These are phyloP conservation scores for Aspergillus nidulans DNA, from an alignment of 495 filamentous ascomycete species.

Conservation along the genomic window DNA sequence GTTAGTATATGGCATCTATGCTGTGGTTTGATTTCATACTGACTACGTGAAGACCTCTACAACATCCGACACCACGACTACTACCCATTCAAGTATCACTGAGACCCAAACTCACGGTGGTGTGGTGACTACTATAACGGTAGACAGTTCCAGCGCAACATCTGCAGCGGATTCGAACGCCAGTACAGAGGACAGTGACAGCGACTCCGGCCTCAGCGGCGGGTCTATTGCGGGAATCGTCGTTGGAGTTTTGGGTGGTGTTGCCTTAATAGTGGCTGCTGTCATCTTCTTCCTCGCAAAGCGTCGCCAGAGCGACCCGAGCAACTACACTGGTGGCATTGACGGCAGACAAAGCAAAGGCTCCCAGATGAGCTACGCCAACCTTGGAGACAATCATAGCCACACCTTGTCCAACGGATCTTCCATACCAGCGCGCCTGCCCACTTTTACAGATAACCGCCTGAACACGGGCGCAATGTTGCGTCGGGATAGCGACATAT, in stretches of 20 bases:
- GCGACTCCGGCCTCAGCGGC: slow-evolving; percentile 27
- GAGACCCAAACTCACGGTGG: slow-evolving; percentile 32
- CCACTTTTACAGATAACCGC: slow-evolving; percentile 42
- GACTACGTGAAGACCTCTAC: slow-evolving; percentile 10
- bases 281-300: slow-evolving; percentile 42
- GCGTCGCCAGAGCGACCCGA: slow-evolving; percentile 32
- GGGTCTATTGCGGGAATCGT: slow-evolving; percentile 47
- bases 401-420: slow-evolving; percentile 32
- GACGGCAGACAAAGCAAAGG: slow-evolving; percentile 42
- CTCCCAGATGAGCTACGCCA: slow-evolving; percentile 45
- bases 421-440: slow-evolving; percentile 22
- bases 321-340: slow-evolving; percentile 27
- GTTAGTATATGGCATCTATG: neutral
- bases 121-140: slow-evolving; percentile 49
- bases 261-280: slow-evolving; percentile 34
- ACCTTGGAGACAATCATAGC: slow-evolving; percentile 38
- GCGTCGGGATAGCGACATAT: slow-evolving; percentile 45
- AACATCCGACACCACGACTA: slow-evolving; percentile 17
- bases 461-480: slow-evolving; percentile 41
- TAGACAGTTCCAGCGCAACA: slow-evolving; percentile 38
- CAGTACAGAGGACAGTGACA: slow-evolving; percentile 10
- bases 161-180: slow-evolving; percentile 12
- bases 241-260: slow-evolving; percentile 44
- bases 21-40: neutral
- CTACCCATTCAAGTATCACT: slow-evolving; percentile 33